A percentile compares a stretch with the other conserved stretches of the same genome.
Conservation (phyloP, 2,329 filamentous ascomycete genomes). For the Clathrospora elynae region DNA sequence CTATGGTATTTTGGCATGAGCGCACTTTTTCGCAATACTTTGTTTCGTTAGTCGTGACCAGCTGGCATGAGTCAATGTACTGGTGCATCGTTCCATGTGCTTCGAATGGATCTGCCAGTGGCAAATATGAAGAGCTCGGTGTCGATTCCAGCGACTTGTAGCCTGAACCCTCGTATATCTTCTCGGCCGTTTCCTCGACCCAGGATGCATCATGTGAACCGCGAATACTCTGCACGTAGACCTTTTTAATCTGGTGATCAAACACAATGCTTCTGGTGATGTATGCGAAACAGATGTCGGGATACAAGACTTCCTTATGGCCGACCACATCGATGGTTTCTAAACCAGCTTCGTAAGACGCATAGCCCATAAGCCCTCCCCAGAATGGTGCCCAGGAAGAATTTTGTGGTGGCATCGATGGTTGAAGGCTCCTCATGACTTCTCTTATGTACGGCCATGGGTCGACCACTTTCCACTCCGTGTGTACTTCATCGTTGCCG, state of each 20-base stretch:
- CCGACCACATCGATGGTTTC: slow-evolving; percentile 60
- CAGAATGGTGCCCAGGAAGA: slow-evolving; percentile 65
- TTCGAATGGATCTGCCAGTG: slow-evolving; percentile 41
- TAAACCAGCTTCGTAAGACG: slow-evolving; percentile 83
- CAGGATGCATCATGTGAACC: slow-evolving; percentile 51
- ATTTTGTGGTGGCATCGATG: slow-evolving; percentile 31
- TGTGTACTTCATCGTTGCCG: slow-evolving; percentile 35
- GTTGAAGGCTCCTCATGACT: slow-evolving; percentile 46
- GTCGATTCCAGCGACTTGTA: slow-evolving; percentile 39
- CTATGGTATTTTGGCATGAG: slow-evolving; percentile 71
- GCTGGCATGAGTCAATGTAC: slow-evolving; percentile 34
- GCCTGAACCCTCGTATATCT: slow-evolving; percentile 37
- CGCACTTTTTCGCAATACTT: slow-evolving; percentile 70
- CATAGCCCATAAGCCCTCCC: slow-evolving; percentile 82
- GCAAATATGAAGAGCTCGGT: slow-evolving; percentile 32
- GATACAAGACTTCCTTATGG: slow-evolving; percentile 48
- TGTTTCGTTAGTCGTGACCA: slow-evolving; percentile 15
- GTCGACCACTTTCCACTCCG: slow-evolving; percentile 33
- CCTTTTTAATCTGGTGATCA: slow-evolving; percentile 67
- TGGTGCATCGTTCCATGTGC: slow-evolving; percentile 31
- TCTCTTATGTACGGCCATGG: slow-evolving; percentile 50
- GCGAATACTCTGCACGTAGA: slow-evolving; percentile 72
- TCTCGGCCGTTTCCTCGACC: slow-evolving; percentile 50
- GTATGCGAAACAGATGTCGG: slow-evolving; percentile 78
- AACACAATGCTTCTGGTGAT: slow-evolving; percentile 77